Evolutionary conservation across 768 basidiomycete species (phyloP).

Genomic region (Mrakia gelida): DNA sequence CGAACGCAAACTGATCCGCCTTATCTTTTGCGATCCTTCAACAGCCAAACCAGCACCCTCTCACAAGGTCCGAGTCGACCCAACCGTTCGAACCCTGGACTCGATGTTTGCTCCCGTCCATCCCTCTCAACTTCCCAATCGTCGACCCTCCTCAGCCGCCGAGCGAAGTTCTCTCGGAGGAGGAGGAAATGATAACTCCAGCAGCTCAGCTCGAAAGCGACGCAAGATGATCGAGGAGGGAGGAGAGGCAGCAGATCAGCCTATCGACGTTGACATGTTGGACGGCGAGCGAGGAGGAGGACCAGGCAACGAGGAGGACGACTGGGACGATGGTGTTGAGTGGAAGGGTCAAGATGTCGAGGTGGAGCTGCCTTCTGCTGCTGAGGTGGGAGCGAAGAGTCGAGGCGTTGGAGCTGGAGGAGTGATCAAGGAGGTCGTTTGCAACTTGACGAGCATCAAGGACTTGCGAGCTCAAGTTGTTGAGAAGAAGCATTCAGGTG

Average conservation of each 20-base stretch:
- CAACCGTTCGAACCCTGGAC: conserved; percentile 82
- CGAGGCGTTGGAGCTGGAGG: conserved; percentile 32
- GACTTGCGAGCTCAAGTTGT: conserved; percentile 58
- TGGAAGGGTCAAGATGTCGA: conserved; percentile 11
- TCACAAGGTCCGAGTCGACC: conserved; percentile 50
- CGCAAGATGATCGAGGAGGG: conserved; percentile 9
- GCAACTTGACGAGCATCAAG: conserved; percentile 68
- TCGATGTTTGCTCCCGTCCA: conserved; percentile 71
- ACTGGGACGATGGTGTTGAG: neutral
- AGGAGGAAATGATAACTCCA: conserved; percentile 18
- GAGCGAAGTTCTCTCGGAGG: neutral
- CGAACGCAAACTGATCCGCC: neutral
- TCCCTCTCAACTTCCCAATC: conserved; percentile 47
- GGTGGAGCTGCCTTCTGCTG: conserved; percentile 16
- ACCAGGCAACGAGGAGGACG: conserved; percentile 6
- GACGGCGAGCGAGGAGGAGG: conserved; percentile 48
- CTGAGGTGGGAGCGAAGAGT: conserved; percentile 37
- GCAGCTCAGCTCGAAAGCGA: conserved; percentile 19
- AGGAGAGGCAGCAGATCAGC: conserved; percentile 15
- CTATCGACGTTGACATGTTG: conserved; percentile 51
- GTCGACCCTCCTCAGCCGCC: neutral
- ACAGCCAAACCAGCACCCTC: conserved; percentile 23
- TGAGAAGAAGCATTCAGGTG: conserved; percentile 67
- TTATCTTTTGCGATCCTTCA: neutral
- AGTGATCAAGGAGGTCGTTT: conserved; percentile 65